Percentiles rank a stretch among this genome's conserved stretches.
These are phyloP conservation scores for Claviceps lovelessii DNA, from an alignment of 2,329 filamentous ascomycete genomes.

Conservation along the genomic window DNA sequence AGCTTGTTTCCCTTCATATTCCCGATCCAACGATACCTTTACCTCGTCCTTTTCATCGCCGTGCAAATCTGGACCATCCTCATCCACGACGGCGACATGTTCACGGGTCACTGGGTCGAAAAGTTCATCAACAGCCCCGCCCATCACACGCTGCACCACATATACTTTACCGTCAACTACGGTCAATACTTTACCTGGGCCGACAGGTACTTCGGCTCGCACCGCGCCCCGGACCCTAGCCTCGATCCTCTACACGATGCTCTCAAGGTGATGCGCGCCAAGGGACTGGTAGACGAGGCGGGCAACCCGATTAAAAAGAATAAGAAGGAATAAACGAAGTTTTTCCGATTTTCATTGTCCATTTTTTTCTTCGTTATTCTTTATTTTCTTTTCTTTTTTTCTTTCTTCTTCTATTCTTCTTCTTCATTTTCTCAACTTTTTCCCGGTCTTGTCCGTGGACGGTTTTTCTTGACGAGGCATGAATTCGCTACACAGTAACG, in stretches of 20 bases:
- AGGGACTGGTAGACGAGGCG: conserved; percentile 29
- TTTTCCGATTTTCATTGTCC: too few relatives aligned
- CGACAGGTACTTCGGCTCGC: conserved; percentile 15
- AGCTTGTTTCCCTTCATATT: conserved; percentile 76
- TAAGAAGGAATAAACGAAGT: conserved; percentile 14
- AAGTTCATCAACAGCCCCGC: conserved; percentile 69
- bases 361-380: neutral
- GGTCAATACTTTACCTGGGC: conserved; percentile 56
- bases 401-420: too few relatives aligned
- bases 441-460: too few relatives aligned
- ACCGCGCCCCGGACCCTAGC: conserved; percentile 27
- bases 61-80: conserved; percentile 96
- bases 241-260: conserved; percentile 31
- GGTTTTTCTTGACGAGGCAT: too few relatives aligned
- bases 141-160: conserved; percentile 70
- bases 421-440: too few relatives aligned
- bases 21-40: conserved; percentile 81
- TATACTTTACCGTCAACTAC: conserved; percentile 52
- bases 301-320: conserved; percentile 23
- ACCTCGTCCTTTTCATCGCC: conserved; percentile 73
- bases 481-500: too few relatives aligned
- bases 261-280: conserved; percentile 28
- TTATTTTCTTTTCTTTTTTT: too few relatives aligned
- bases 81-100: conserved; percentile 91
- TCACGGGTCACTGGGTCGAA: conserved; percentile 66